These are phyloP conservation scores for Zizania palustris DNA, from an alignment of 202 grass and related monocot species.

Conservation along the genomic window DNA sequence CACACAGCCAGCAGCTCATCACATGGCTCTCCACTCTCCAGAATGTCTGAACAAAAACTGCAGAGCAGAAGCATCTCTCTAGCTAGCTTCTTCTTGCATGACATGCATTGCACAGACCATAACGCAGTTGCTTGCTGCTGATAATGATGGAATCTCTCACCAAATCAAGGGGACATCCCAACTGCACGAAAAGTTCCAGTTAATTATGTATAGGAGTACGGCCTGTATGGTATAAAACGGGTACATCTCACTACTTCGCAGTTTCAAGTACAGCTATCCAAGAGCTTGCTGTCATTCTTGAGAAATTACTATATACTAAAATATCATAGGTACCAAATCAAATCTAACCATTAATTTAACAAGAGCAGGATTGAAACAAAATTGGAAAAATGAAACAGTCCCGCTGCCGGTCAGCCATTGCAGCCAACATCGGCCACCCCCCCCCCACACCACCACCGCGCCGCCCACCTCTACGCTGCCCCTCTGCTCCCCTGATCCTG, in stretches of 20 bases:
- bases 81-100: background rate
- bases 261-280: too few relatives aligned
- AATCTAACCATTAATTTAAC: too few relatives aligned
- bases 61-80: background rate
- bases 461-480: too few relatives aligned
- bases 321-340: too few relatives aligned
- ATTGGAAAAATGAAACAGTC: too few relatives aligned
- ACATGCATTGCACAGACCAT: background rate
- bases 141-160: background rate
- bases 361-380: too few relatives aligned
- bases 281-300: too few relatives aligned
- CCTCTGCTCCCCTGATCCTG: too few relatives aligned
- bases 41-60: slow-evolving; percentile 1
- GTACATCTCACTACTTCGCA: background rate
- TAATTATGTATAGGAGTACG: background rate
- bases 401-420: too few relatives aligned
- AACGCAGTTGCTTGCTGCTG: background rate
- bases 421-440: too few relatives aligned
- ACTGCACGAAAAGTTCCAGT: background rate
- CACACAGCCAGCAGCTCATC: slow-evolving; percentile 12
- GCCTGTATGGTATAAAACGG: background rate
- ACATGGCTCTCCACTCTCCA: slow-evolving; percentile 39
- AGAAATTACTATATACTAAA: too few relatives aligned
- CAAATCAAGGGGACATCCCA: background rate
- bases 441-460: too few relatives aligned